Evolutionary conservation across 345 rosid species (phyloP), one percentile per base, ranked within the genome.

Genomic region (Clarkia xantiana): DNA sequence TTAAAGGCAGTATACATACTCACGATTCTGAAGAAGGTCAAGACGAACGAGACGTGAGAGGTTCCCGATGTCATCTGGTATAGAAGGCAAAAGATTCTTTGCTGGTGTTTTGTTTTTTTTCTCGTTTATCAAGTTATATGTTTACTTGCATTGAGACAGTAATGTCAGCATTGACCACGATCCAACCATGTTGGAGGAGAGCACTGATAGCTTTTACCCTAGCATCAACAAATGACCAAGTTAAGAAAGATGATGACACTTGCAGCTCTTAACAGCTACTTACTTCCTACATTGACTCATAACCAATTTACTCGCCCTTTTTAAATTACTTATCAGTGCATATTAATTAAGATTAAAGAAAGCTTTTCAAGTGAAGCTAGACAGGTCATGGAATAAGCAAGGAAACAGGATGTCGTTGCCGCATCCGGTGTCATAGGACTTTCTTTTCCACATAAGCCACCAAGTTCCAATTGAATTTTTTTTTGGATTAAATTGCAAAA

Each of bases 11-110:
- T 44, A 48, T 20, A 20, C 25, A 54, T 44, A 71, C 91, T 78
- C 63, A 90, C 97, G 76, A 70, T 90, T 90, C 63, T 80, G 95
- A 62, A 79, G 97, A 69, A 85, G 82, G 61, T 90, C 95, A 62
- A 90, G 82, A 61, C 94, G 81, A 49, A 90, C 75, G 68, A 90
- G 88, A 62, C 67, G 77, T 10, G 84, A 72, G 69, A 85, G 90
- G 57, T 64, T 68, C 68, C 91, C 90, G 34, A 89, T 64, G 65
- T 61, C 74, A 54, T 82, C 84, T 14, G 97, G 94, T 23, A 89
- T 65, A 59, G 62, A 64, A 63, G 44, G 64, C 62, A 89, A 68
- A 68, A 80, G 52, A 68, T 89, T 89, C 68, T 74, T 82, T 51
- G 88, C 97, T 85, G 77, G 73, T 66, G 36, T 34, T 13, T 22